Evolutionary conservation across 202 grass and related monocot species (phyloP).

Genomic region (Panicum hallii): DNA sequence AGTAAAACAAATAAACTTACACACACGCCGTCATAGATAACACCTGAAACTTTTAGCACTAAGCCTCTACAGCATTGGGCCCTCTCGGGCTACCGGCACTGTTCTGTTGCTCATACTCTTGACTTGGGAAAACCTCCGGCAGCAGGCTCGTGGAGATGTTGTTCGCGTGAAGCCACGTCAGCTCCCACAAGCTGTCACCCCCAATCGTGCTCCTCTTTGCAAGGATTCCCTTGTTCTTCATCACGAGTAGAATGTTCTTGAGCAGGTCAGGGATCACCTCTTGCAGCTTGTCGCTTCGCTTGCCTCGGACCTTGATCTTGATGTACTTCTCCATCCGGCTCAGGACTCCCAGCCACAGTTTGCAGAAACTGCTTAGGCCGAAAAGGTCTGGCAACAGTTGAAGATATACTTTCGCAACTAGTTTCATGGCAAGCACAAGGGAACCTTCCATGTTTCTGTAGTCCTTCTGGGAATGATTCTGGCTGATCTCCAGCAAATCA

Average conservation of each 20-base stretch:
- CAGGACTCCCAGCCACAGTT: slow-evolving; percentile 95
- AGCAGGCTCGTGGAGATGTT: slow-evolving; percentile 83
- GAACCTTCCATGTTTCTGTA: slow-evolving; percentile 96
- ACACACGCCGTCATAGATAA: slow-evolving; percentile 18
- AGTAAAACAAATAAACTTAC: slow-evolving; percentile 29
- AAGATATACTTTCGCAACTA: slow-evolving; percentile 78
- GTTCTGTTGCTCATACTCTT: slow-evolving; percentile 69
- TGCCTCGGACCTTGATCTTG: slow-evolving; percentile 90
- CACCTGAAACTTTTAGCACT: slow-evolving; percentile 26
- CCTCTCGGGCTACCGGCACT: slow-evolving; percentile 46
- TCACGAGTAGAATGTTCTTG: slow-evolving; percentile 66
- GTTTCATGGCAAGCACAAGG: slow-evolving; percentile 80
- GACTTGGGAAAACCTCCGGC: slow-evolving; percentile 73
- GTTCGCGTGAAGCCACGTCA: slow-evolving; percentile 97
- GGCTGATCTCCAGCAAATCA: slow-evolving; percentile 80
- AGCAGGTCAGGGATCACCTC: slow-evolving; percentile 87
- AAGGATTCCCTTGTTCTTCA: slow-evolving; percentile 90
- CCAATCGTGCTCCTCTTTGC: slow-evolving; percentile 98
- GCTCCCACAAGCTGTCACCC: slow-evolving; percentile 96
- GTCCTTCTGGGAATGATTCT: slow-evolving; percentile 93
- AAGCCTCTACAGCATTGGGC: slow-evolving; percentile 31
- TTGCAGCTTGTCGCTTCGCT: slow-evolving; percentile 89
- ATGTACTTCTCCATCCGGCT: slow-evolving; percentile 94
- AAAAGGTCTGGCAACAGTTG: slow-evolving; percentile 79
- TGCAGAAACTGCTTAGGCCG: slow-evolving; percentile 96